Conservation (phyloP, 2,329 filamentous ascomycete genomes). For the Colletotrichum cereale region DNA sequence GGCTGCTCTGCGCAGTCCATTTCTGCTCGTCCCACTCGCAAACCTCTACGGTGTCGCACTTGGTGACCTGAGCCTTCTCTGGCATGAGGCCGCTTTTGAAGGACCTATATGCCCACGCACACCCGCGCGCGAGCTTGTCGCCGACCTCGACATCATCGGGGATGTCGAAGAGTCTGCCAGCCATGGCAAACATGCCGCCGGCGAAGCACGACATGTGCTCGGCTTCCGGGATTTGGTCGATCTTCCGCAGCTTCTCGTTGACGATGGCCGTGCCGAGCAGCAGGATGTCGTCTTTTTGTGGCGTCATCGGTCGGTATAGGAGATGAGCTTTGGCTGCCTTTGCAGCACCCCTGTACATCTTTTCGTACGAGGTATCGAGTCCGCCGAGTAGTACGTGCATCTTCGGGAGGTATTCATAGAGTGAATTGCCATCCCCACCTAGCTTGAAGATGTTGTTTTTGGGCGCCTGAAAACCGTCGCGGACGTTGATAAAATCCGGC, state of each 20-base stretch:
- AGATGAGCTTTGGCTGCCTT: slow-evolving; percentile 68
- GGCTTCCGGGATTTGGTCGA: slow-evolving; percentile 48
- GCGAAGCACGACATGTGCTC: slow-evolving; percentile 65
- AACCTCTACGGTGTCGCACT: slow-evolving; percentile 55
- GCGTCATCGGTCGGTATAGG: slow-evolving; percentile 73
- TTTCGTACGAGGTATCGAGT: slow-evolving; percentile 64
- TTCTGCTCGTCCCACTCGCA: slow-evolving; percentile 59
- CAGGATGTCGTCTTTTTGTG: slow-evolving; percentile 65
- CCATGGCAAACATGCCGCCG: slow-evolving; percentile 64
- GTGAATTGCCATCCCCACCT: slow-evolving; percentile 57
- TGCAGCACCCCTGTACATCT: slow-evolving; percentile 68
- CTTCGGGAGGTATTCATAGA: slow-evolving; percentile 57
- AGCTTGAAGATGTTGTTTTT: slow-evolving; percentile 50
- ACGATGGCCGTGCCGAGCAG: slow-evolving; percentile 59
- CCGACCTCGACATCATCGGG: slow-evolving; percentile 58
- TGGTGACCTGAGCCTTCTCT: slow-evolving; percentile 59
- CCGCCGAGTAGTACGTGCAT: slow-evolving; percentile 70
- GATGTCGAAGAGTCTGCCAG: slow-evolving; percentile 57
- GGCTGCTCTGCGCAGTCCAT: slow-evolving; percentile 43
- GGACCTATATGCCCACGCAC: slow-evolving; percentile 63
- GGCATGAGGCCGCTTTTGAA: slow-evolving; percentile 66
- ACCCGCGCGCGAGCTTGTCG: slow-evolving; percentile 62
- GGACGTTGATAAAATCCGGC: slow-evolving; percentile 74
- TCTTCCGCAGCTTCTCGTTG: slow-evolving; percentile 39
- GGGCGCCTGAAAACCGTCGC: slow-evolving; percentile 57